Evolutionary conservation across 805 yeast species (phyloP), one percentile per base, ranked within the genome.

Genomic region (Tetrapisispora iriomotensis): DNA sequence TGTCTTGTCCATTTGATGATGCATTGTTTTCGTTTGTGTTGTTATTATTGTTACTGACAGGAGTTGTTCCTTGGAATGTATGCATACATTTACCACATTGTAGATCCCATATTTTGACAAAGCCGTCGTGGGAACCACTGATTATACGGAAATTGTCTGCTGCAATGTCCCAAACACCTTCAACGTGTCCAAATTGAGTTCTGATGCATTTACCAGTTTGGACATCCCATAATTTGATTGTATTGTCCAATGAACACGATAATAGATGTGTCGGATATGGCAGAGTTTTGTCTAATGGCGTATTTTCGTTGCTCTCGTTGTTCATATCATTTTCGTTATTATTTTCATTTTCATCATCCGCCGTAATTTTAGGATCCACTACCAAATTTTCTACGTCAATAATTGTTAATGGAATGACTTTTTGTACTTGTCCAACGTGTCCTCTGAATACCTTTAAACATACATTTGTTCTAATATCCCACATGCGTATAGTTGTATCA

Each of bases 151-250:
- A 92, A 29, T 88, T 87, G 65, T 92, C 97, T 1, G 96, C 95
- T 14, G 92, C 86, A 40, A 92, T 82, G 31, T 90, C 86, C 96
- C 97, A 90, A 15, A 92, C 95, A 18, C 98, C 98, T 62, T 92
- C 97, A 39, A 90, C 86, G 57, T 92, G 98, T 2, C 98, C 98
- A 65, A 90, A 92, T 60, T 92, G 90, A 0, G 98, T 92, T 42
- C 96, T 71, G 9, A 87, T 75, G 55, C 97, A 90, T 58, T 77
- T 75, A 3, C 96, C 96, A 1, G 92, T 76, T 45, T 68, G 69
- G 23, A 87, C 81, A 49, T 86, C 94, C 96, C 96, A 88, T 35
- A 90, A 61, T 58, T 88, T 86, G 59, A 88, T 86, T 6, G 96
- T 88, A 61, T 87, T 87, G 60, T 88, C 97, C 43, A 90, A 66